Conservation (phyloP, 306 rosid genomes). For the Hippophae tibetana region DNA sequence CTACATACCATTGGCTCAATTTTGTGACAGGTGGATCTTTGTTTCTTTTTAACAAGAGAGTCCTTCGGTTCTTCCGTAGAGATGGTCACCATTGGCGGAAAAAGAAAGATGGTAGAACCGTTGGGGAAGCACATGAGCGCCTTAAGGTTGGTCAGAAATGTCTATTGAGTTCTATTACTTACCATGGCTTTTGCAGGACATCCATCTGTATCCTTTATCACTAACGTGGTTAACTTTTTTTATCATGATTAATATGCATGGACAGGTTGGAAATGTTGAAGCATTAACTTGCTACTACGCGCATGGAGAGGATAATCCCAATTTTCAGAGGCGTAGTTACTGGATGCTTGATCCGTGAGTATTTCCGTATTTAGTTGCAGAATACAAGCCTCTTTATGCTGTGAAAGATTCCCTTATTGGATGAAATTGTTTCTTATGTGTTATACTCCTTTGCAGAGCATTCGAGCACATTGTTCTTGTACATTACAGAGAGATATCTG, state of each 20-base stretch:
- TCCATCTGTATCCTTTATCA: constrained; percentile 4
- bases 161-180: constrained; percentile 9
- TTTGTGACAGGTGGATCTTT: constrained; percentile 67
- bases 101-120: constrained; percentile 82
- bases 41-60: constrained; percentile 75
- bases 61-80: constrained; percentile 85
- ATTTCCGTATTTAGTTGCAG: constrained; percentile 15
- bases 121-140: constrained; percentile 90
- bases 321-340: constrained; percentile 89
- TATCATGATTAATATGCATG: constrained; percentile 18
- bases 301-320: constrained; percentile 82
- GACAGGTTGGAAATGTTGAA: constrained; percentile 85
- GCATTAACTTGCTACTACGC: constrained; percentile 89
- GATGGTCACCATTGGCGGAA: constrained; percentile 95
- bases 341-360: constrained; percentile 98
- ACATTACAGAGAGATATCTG: constrained; percentile 75
- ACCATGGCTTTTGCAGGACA: background rate
- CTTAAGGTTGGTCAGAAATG: constrained; percentile 58
- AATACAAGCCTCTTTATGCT: constrained; percentile 13
- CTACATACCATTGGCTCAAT: constrained; percentile 7
- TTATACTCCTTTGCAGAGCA: constrained; percentile 51
- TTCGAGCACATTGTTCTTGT: constrained; percentile 90
- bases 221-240: background rate
- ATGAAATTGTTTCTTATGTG: constrained; percentile 16
- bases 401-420: background rate